phyloP scores from a whole-genome alignment of 768 basidiomycete genomes.

The Chalciporus pseudorubinellus region DNA sequence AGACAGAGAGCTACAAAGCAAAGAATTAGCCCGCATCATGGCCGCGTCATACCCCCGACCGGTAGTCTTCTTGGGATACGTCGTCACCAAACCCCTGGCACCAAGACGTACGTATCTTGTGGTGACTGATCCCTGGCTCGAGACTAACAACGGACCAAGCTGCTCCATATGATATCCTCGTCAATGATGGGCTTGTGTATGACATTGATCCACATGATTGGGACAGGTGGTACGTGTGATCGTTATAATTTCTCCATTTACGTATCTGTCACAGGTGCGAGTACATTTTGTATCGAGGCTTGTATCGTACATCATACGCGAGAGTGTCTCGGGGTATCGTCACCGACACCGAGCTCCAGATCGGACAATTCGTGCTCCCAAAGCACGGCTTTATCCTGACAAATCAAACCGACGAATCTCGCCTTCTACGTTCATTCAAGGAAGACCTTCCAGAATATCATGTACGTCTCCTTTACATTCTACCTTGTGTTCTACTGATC shows the following conservation, averaged over 20 bases:
- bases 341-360: constrained; percentile 88
- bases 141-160: constrained; percentile 40
- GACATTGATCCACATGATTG: constrained; percentile 75
- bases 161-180: constrained; percentile 71
- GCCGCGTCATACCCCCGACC: constrained; percentile 64
- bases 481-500: background rate
- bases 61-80: constrained; percentile 78
- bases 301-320: constrained; percentile 80
- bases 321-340: constrained; percentile 79
- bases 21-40: constrained; percentile 79
- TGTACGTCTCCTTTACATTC: constrained; percentile 38
- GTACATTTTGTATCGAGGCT: constrained; percentile 82
- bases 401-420: constrained; percentile 58
- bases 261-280: constrained; percentile 61
- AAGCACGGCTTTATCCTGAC: constrained; percentile 48
- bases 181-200: constrained; percentile 73
- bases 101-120: constrained; percentile 49
- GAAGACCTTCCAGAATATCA: constrained; percentile 63
- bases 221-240: constrained; percentile 59
- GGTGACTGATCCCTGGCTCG: background rate
- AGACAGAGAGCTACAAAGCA: constrained; percentile 86
- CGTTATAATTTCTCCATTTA: background rate
- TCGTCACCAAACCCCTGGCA: constrained; percentile 68
- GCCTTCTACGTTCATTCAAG: constrained; percentile 66
- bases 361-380: constrained; percentile 81